Evolutionary conservation across 2,329 filamentous ascomycete genomes (phyloP), one percentile per base, ranked within the genome.

Genomic region (Fusarium pseudoanthophilum): DNA sequence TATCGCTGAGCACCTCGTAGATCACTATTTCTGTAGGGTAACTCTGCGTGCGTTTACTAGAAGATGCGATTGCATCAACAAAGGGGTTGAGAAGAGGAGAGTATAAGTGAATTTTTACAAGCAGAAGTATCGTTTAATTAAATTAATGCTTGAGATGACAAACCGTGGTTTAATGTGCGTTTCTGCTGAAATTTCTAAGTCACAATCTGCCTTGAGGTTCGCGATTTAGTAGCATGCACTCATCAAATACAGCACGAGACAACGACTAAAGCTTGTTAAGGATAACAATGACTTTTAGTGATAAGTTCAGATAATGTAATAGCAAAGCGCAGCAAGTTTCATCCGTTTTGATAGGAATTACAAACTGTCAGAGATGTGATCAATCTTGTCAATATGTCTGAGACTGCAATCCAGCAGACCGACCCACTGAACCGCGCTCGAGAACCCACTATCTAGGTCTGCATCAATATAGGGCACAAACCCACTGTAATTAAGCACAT

Each of bases 391-490:
- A 32, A 16, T 26, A 21, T 46, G 26, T 4, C 16, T 36, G 4
- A 15, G 26, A 49, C 21, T 10, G 5, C 11, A 16, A 1, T 1
- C 11, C 11, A 7, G 11, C 16, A 20, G 3, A 6, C 21, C 1
- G n/a, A 34, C n/a, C 18, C 16, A 52, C 32, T 21, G 1, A 40
- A 18, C 0, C 1, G 1, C 26, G 5, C 7, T 18, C 0, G 3
- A n/a, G 20, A 28, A 1, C 10, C 11, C 13, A 26, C 7, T 2
- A 2, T n/a, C n/a, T n/a, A 5, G 11, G 0, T 3, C 2, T 3
- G 0, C 8, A 4, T 32, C 11, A 2, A 2, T 32, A 56, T 56
- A 56, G 21, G 2, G 11, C 16, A 7, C 14, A 43, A 56, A 2
- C 0, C 11, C 6, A 11, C 11, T 2, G 0, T 2, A 1, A 0